These are phyloP conservation scores for Acephala macrosclerotiorum DNA, from an alignment of 2,329 filamentous ascomycete species.

Conservation along the genomic window DNA sequence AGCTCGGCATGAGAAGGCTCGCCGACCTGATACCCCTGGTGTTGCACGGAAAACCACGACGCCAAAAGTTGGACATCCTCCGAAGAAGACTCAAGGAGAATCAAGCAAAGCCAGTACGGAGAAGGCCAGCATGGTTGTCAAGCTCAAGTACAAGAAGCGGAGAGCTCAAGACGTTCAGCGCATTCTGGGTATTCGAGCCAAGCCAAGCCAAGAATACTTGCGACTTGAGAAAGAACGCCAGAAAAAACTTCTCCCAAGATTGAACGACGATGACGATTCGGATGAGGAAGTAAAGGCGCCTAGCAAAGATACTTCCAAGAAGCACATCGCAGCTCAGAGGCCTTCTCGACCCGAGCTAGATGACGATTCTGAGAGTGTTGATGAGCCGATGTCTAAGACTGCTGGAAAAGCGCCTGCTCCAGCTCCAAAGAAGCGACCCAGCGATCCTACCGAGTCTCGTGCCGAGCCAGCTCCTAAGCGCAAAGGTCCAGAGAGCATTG, in stretches of 20 bases:
- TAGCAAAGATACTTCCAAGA: slow-evolving; percentile 5
- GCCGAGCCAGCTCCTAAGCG: slow-evolving; percentile 44
- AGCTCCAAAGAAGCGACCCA: slow-evolving; percentile 37
- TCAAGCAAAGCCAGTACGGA: slow-evolving; percentile 27
- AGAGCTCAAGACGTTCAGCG: slow-evolving; percentile 38
- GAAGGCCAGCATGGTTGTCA: slow-evolving; percentile 36
- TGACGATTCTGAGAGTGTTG: slow-evolving; percentile 41
- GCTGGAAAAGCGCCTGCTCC: slow-evolving; percentile 7
- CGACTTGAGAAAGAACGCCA: slow-evolving; percentile 31
- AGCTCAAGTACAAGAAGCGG: slow-evolving; percentile 42
- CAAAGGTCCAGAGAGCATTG: slow-evolving; percentile 44
- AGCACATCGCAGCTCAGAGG: slow-evolving; percentile 21
- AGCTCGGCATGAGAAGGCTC: slow-evolving; percentile 42
- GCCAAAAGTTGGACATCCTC: slow-evolving; percentile 42
- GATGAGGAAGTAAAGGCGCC: no score
- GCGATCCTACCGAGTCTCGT: slow-evolving; percentile 37
- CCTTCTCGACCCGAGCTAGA: slow-evolving; percentile 12
- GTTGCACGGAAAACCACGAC: slow-evolving; percentile 43
- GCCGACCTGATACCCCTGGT: slow-evolving; percentile 42
- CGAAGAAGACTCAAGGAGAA: slow-evolving; percentile 37
- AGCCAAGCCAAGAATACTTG: slow-evolving; percentile 28
- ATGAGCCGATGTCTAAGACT: slow-evolving; percentile 47
- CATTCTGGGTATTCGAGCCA: slow-evolving; percentile 37
- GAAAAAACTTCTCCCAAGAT: no score
- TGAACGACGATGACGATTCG: no score